These are phyloP conservation scores for Metschnikowia colocasiae DNA, from an alignment of 805 yeast genomes.

Conservation along the genomic window DNA sequence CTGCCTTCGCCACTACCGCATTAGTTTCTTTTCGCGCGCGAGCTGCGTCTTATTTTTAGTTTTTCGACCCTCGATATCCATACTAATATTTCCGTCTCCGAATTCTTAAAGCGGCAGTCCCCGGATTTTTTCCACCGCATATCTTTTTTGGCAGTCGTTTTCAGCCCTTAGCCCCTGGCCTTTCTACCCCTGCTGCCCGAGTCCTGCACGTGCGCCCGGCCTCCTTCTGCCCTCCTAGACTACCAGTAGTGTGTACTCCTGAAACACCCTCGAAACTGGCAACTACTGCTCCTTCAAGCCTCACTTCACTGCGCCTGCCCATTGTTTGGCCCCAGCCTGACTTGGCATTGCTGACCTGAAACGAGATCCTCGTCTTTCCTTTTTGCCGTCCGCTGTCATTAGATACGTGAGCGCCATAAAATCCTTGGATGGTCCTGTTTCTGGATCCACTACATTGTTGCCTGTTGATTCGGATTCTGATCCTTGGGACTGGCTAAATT, in stretches of 20 bases:
- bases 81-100: neutral
- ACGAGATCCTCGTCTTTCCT: neutral
- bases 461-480: too few relatives aligned
- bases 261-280: neutral
- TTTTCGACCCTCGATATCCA: conserved; percentile 1
- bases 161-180: neutral
- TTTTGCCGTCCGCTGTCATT: neutral
- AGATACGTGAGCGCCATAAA: neutral
- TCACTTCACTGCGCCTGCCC: neutral
- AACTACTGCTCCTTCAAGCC: conserved; percentile 1
- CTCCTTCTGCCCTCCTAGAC: neutral
- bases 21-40: conserved; percentile 4
- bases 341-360: neutral
- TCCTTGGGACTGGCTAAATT: too few relatives aligned
- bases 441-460: too few relatives aligned
- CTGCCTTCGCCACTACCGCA: neutral
- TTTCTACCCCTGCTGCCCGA: neutral
- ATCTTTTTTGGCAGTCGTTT: neutral
- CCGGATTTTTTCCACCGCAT: neutral
- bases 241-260: neutral
- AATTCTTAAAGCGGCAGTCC: neutral
- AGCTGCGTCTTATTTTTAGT: conserved; percentile 1
- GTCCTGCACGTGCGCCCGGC: neutral
- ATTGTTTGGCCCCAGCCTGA: neutral
- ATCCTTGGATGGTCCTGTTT: neutral